Percentiles rank a stretch among this genome's conserved stretches.
These are phyloP conservation scores for Biscogniauxia mediterranea DNA, from an alignment of 2,329 filamentous ascomycete species.

Conservation along the genomic window DNA sequence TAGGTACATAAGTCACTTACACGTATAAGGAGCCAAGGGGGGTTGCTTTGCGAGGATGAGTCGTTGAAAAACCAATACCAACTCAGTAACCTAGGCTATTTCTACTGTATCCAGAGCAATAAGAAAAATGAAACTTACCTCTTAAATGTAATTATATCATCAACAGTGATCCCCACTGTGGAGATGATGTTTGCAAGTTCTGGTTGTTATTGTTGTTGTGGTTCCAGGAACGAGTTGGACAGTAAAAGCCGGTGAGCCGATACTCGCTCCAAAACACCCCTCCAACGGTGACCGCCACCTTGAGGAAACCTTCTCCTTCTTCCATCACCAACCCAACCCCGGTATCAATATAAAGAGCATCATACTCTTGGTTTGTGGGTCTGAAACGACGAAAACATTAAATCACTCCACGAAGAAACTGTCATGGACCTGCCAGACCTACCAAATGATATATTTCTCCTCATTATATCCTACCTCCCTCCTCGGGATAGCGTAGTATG, in stretches of 20 bases:
- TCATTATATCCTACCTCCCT: constrained; percentile 48
- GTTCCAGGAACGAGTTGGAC: neutral
- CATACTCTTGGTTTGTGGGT: neutral
- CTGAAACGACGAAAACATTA: neutral
- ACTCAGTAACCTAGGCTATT: too few species aligned
- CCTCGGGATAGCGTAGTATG: constrained; percentile 50
- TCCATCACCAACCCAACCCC: neutral
- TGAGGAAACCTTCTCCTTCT: neutral
- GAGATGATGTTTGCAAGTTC: neutral
- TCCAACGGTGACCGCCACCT: constrained; percentile 1
- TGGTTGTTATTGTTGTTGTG: neutral
- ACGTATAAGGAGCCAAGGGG: neutral
- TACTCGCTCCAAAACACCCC: neutral
- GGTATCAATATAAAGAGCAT: neutral
- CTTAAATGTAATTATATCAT: neutral
- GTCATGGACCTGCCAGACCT: constrained; percentile 43
- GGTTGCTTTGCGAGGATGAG: too few species aligned
- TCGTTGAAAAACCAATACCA: too few species aligned
- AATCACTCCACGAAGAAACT: neutral
- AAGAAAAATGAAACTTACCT: too few species aligned
- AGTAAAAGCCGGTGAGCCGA: neutral
- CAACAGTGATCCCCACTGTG: neutral
- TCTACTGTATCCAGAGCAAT: too few species aligned
- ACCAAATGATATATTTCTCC: constrained; percentile 58
- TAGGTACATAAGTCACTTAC: neutral